Base-by-base conservation (phyloP, 352 stramenopile species). In the Phytopythium litorale region DNA sequence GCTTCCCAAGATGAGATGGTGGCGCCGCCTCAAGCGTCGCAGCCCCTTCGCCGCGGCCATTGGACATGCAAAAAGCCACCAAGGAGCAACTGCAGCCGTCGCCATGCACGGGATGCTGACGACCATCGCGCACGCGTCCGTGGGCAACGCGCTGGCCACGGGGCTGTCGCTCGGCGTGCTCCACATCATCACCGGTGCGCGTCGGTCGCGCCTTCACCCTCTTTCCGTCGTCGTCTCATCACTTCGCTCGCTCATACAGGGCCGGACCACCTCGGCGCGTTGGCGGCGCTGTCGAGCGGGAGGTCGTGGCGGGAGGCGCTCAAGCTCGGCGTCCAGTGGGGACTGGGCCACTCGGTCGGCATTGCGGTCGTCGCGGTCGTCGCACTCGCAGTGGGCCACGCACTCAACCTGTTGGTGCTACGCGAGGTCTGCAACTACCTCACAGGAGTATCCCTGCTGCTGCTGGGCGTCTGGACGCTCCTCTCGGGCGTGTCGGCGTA, bases 191-290 rank as follows among this genome's bases (percentile, higher is more conserved):
- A 86, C 78, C 40, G 78, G 79, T 84, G 38, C 21, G 21, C 0
- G 18, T 32, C n/a, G 38, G 49, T 37, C 13, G 8, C 28, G 25
- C 33, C 49, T 49, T 48, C 18, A 13, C 35, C 38, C 50, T 65
- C 11, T 40, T 52, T 35, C 57, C 60, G 13, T 18, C 37, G 9
- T 9, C 37, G 37, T 43, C 37, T 43, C 33, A 37, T 37, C 33
- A 37, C 9, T 5, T 37, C 33, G 33, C 33, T 37, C 5, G 13
- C 3, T 45, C 38, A 4, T 45, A 5, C 40, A 86, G 86, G 85
- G 25, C 92, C 92, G 0, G 91, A 97, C 61, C 91, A 98, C 68
- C 66, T 98, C 1, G 87, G 81, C 21, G 91, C 91, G 18, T 62
- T 97, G 8, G 89, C 88, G 11, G 95, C 90, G 52, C 79, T 97